Conservation (phyloP, 129 eudicot genomes). For the Flaveria brownii region DNA sequence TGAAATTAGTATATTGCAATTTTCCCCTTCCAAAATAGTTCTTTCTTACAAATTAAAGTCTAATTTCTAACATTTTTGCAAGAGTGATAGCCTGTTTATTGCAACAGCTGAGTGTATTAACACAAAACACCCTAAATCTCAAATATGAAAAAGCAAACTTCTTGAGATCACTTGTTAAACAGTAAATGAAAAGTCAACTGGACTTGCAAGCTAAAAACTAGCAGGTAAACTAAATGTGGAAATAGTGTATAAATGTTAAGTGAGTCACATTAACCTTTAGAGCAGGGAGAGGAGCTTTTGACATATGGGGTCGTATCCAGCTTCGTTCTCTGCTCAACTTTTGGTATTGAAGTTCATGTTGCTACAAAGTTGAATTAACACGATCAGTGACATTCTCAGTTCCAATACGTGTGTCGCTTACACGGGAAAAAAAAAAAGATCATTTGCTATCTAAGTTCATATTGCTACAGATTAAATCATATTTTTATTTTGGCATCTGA, state of each 20-base stretch:
- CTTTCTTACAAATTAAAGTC: background rate
- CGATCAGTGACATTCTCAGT: slow-evolving; percentile 33
- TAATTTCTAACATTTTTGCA: slow-evolving; percentile 1
- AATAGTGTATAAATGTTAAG: slow-evolving; percentile 13
- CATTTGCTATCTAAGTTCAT: slow-evolving; percentile 1
- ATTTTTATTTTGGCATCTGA: background rate
- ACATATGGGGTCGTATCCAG: slow-evolving; percentile 50
- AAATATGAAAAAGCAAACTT: background rate
- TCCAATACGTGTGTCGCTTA: slow-evolving; percentile 7
- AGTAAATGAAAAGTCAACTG: background rate
- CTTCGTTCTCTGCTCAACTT: slow-evolving; percentile 67
- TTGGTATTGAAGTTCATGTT: slow-evolving; percentile 69
- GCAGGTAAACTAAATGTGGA: background rate
- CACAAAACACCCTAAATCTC: background rate
- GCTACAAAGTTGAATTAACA: slow-evolving; percentile 48
- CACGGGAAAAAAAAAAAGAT: background rate
- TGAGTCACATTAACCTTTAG: slow-evolving; percentile 68
- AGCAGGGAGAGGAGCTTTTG: slow-evolving; percentile 54
- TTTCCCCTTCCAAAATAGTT: background rate
- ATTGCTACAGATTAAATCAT: background rate
- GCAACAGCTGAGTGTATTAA: background rate
- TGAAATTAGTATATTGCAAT: background rate
- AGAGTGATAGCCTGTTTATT: background rate
- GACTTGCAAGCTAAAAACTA: background rate
- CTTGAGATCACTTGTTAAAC: slow-evolving; percentile 6